A percentile compares a stretch with the other conserved stretches of the same genome.
Evolutionary conservation across 2,329 filamentous ascomycete genomes (phyloP).

Genomic region (Aspergillus sp.): DNA sequence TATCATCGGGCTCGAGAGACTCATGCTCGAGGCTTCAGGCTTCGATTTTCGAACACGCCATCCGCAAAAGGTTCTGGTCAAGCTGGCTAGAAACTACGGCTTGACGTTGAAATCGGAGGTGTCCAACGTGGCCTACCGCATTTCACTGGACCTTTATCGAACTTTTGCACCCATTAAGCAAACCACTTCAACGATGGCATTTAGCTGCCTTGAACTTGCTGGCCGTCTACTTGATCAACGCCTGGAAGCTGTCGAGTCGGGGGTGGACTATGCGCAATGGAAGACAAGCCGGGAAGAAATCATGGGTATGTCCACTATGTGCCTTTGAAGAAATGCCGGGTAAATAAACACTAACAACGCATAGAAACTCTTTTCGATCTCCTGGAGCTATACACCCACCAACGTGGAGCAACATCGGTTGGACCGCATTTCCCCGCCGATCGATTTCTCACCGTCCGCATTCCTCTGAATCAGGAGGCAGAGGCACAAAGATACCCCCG

Average conservation of each 20-base stretch:
- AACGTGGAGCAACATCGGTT: constrained; percentile 68
- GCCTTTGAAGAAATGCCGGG: background rate
- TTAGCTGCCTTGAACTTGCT: constrained; percentile 77
- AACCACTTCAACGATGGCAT: constrained; percentile 75
- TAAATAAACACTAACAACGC: constrained; percentile 14
- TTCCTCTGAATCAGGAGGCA: constrained; percentile 77
- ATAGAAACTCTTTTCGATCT: constrained; percentile 82
- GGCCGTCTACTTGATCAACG: constrained; percentile 60
- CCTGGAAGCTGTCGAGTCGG: constrained; percentile 45
- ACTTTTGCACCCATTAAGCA: constrained; percentile 92
- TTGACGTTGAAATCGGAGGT: constrained; percentile 52
- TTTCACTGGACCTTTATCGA: constrained; percentile 85
- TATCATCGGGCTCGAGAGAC: constrained; percentile 82
- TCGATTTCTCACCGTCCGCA: constrained; percentile 79
- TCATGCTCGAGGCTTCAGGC: constrained; percentile 86
- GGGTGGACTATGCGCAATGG: constrained; percentile 46
- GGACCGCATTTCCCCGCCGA: constrained; percentile 69
- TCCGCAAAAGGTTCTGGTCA: constrained; percentile 78
- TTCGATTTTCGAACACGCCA: constrained; percentile 92
- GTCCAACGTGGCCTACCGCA: constrained; percentile 67
- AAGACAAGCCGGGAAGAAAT: constrained; percentile 43
- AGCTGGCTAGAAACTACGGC: constrained; percentile 62
- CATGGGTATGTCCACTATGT: constrained; percentile 36
- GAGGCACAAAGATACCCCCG: constrained; percentile 59
- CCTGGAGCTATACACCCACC: constrained; percentile 86